Conservation (phyloP, 75 land plant genomes). For the Cunninghamia lanceolata region DNA sequence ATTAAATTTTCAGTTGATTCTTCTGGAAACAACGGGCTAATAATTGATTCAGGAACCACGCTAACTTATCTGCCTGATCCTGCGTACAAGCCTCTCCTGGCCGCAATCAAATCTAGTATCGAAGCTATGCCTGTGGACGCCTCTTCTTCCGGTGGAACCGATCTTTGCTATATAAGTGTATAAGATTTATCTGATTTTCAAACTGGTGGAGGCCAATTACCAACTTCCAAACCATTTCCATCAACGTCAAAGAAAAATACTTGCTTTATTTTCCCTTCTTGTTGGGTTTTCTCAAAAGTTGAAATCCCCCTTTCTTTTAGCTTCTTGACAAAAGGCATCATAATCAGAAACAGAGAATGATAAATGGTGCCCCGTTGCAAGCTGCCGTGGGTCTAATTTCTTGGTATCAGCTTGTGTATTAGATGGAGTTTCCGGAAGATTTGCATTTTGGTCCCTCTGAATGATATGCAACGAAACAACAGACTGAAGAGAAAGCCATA, state of each 20-base stretch:
- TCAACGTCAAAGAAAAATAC: conserved; percentile 94
- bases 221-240: conserved; percentile 17
- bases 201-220: neutral
- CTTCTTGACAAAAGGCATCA: conserved; percentile 47
- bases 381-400: conserved; percentile 43
- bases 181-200: neutral
- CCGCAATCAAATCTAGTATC: no score
- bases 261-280: conserved; percentile 81
- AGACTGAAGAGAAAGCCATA: conserved; percentile 53
- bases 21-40: no score
- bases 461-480: conserved; percentile 62
- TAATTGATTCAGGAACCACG: no score
- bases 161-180: neutral
- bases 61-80: no score
- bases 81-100: no score
- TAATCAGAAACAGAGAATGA: conserved; percentile 67
- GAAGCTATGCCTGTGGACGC: no score
- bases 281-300: conserved; percentile 58
- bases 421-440: conserved; percentile 59
- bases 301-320: conserved; percentile 66
- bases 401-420: conserved; percentile 21
- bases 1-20: no score
- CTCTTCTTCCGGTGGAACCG: no score
- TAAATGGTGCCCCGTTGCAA: conserved; percentile 66
- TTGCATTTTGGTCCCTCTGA: conserved; percentile 48